Conservation (phyloP, 192 early-diverging fungal genomes). For the Backusella macrospora region DNA sequence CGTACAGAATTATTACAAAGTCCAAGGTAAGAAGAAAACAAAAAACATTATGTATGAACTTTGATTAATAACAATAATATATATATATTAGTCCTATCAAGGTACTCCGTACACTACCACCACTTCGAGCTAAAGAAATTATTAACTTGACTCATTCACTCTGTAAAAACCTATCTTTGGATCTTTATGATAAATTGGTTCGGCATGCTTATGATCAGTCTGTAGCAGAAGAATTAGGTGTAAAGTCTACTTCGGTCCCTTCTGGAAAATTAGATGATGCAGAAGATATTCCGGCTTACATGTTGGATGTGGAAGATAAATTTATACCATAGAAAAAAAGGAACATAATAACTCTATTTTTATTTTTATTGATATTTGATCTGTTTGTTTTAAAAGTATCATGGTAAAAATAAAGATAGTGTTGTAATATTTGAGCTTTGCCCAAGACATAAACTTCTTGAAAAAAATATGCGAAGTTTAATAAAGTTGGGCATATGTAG, state of each 20-base stretch:
- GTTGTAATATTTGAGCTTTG: too few species aligned
- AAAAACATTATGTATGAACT: too few species aligned
- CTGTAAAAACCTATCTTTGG: conserved; percentile 62
- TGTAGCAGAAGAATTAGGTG: conserved; percentile 46
- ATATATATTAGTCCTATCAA: conserved; percentile 64
- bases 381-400: background rate
- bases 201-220: conserved; percentile 75
- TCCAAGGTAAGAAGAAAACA: too few species aligned
- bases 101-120: conserved; percentile 67
- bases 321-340: background rate
- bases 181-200: conserved; percentile 75
- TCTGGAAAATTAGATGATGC: conserved; percentile 11
- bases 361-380: too few species aligned
- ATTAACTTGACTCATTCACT: conserved; percentile 59
- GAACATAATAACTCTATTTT: too few species aligned
- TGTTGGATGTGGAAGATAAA: conserved; percentile 16
- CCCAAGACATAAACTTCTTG: too few species aligned
- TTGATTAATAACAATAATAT: background rate
- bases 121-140: conserved; percentile 61
- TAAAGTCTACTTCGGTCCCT: conserved; percentile 11
- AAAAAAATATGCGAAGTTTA: too few species aligned
- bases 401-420: background rate
- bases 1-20: conserved; percentile 72
- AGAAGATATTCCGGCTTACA: conserved; percentile 2
- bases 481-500: too few species aligned